Evolutionary conservation across 1,284 basidiomycete species (phyloP), one percentile per base, ranked within the genome.

Genomic region (Neolentinus lepideus): DNA sequence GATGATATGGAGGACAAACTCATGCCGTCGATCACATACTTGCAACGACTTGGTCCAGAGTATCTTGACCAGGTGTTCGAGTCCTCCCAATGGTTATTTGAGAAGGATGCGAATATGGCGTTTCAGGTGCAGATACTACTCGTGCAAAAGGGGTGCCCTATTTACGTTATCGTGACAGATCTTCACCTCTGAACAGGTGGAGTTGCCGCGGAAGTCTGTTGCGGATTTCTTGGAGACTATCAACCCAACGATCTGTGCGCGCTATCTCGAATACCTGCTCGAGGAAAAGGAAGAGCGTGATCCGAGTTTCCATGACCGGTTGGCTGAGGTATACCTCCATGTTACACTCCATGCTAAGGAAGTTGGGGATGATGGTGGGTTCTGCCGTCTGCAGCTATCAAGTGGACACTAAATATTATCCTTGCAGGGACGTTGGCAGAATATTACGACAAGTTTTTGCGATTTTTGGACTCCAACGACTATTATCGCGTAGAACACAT

Each of bases 101-200:
- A 88, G 38, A 76, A 81, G 43, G 83, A 94, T 62, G 71, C 76
- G 0, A 75, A 83, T 36, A 83, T 88, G 67, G 93, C 81, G 1
- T 85, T 96, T 58, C 80, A 93, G 71, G 90, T 92, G 63, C 56
- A 21, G 68, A 62, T 24, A 9, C 45, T 14, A 10, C 25, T 45
- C 11, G 14, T 1, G 12, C 10, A 26, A 43, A 2, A 25, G 9
- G 10, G 21, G 29, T 31, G 6, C 12, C 29, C 12, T 31, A 31
- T 31, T 6, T 31, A 4, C 12, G 29, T 12, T 33, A 25, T 47
- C 12, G 3, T 12, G n/a, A 0, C 63, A 96, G 88, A 93, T 99
- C 53, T 99, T 99, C 67, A 94, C 88, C 0, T 94, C 94, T 0
- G 96, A 98, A 65, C 93, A 96, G 58, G 89, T 89, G 1, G 91